Base-by-base conservation (phyloP, 352 stramenopile species). In the Peronospora tabacina region DNA sequence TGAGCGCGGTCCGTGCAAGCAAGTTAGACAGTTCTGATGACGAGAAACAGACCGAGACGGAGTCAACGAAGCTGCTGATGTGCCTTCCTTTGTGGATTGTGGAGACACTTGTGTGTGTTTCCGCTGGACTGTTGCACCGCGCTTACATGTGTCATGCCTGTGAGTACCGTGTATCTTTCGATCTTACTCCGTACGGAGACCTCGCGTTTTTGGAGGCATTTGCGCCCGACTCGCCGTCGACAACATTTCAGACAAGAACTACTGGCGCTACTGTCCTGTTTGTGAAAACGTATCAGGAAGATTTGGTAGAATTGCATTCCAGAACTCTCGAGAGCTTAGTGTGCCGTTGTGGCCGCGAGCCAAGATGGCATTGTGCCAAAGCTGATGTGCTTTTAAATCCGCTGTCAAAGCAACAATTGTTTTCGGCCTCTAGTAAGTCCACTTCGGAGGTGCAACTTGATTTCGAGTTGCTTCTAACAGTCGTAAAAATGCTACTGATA, bases 151-250 rank as follows among this genome's bases (percentile, higher is more conserved):
- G 75, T 26, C 88, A 87, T 45, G 58, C 81, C 19, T 86, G 77
- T 51, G 77, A 89, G 45, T 86, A 87, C 36, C 82, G 79, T 48
- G 67, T 89, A 26, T 83, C 77, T 32, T 92, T 89, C 29, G 82
- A 90, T 49, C 57, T 92, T 38, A 87, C 68, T 44, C 82, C 82
- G 6, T 92, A 90, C 44, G 79, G 82, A 2, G 82, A 92, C 32
- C 41, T 92, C 37, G 82, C 82, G 20, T 70, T 90, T 35, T 53
- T 90, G 24, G 64, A 85, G 22, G 82, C 76, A 5, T 90, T 92
- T 59, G 72, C 70, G 1, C 70, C 75, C 1, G 77, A 89, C 52
- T 52, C 52, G 19, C 50, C 44, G 40, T 45, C 30, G 12, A 35
- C 12, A 40, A 15, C 28, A 49, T 62, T 39, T 26, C 61, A 58